phyloP scores from a whole-genome alignment of 108 stramenopile species.

The Cyclotella kingstonii region DNA sequence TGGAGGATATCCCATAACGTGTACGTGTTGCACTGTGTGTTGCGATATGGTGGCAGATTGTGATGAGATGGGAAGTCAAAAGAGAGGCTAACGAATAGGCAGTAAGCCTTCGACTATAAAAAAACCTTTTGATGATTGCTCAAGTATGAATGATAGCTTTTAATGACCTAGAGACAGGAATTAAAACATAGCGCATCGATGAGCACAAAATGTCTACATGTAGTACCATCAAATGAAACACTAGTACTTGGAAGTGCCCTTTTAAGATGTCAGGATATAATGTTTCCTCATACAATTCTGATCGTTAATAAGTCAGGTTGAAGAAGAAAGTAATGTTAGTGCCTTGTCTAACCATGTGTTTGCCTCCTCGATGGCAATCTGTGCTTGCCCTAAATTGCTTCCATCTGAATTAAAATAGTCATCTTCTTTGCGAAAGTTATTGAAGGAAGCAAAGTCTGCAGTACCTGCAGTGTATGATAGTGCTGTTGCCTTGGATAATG shows the following conservation, averaged over 20 bases:
- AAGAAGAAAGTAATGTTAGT: slow-evolving; percentile 24
- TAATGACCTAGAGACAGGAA: no score
- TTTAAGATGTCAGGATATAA: neutral
- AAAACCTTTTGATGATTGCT: no score
- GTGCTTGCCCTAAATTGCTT: slow-evolving; percentile 59
- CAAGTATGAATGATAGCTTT: no score
- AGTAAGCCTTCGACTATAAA: no score
- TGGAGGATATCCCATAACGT: slow-evolving; percentile 42
- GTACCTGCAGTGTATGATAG: slow-evolving; percentile 67
- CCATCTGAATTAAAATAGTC: slow-evolving; percentile 20
- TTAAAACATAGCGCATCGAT: no score
- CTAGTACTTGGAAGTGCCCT: no score
- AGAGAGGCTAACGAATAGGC: slow-evolving; percentile 7
- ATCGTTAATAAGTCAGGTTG: no score
- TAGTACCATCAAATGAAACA: no score
- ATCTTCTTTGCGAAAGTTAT: slow-evolving; percentile 69
- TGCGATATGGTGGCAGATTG: slow-evolving; percentile 46
- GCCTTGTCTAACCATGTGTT: slow-evolving; percentile 52
- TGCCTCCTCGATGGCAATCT: slow-evolving; percentile 55
- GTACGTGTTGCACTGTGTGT: slow-evolving; percentile 44
- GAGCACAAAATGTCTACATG: no score
- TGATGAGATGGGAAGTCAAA: slow-evolving; percentile 36
- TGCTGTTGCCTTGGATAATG: slow-evolving; percentile 52
- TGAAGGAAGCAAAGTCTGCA: slow-evolving; percentile 71
- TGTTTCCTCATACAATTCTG: neutral